Base-by-base conservation (phyloP, 495 filamentous ascomycete genomes). In the Pseudotulostoma volvatum region DNA sequence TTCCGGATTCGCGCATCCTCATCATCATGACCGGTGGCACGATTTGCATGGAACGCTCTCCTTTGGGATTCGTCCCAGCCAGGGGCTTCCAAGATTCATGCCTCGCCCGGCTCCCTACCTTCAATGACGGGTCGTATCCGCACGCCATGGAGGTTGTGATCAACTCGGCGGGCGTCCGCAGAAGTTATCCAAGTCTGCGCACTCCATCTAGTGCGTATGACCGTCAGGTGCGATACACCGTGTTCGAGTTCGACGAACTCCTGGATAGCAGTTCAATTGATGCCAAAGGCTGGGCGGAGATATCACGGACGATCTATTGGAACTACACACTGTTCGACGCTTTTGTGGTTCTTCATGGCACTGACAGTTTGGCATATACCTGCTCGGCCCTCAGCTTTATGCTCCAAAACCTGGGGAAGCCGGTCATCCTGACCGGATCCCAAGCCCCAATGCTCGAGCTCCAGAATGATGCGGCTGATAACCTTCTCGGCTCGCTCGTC, bases 341-440 rank as follows among this genome's bases (percentile, higher is more conserved):
- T 15, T 97, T 97, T 52, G 86, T 97, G 7, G 68, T 97, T 13
- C 71, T 96, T n/a, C 90, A 97, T 56, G 90, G 90, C 44, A 97
- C 90, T 2, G 90, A 97, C 55, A 86, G 78, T 38, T 64, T 96
- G 38, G 81, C 87, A 7, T 95, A 94, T 55, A 92, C 86, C 1
- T 82, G 80, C 49, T 93, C 86, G 3, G 87, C 87, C 2, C 64
- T 96, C 36, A 86, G 82, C 46, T 96, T 95, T 61, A 95, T 94
- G 87, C 68, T 96, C 43, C 74, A 80, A 36, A 81, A 93, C 48
- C 67, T 97, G 1, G 86, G 84, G 4, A 95, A 95, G 57, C 81
- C 88, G 2, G 81, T 95, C 35, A 78, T 96, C 37, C 61, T 96
- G 13, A 95, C 85, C 0, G 88, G 86, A 0, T 85, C 84, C 1